Base-by-base conservation (phyloP, 2,329 filamentous ascomycete genomes). In the Davidsoniella virescens region DNA sequence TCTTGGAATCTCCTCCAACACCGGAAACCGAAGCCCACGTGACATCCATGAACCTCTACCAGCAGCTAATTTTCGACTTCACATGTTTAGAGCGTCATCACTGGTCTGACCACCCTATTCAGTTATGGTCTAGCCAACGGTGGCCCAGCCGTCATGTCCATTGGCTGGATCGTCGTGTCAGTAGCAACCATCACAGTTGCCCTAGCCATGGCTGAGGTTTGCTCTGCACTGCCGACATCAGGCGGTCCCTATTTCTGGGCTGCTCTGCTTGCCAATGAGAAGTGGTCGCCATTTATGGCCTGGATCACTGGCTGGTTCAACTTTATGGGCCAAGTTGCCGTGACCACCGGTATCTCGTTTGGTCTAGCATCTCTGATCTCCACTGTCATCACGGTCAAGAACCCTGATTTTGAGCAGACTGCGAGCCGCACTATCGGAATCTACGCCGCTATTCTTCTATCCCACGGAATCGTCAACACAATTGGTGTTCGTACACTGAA, bases 181-280 rank as follows among this genome's bases (percentile, higher is more conserved):
- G 61, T 70, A 55, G 70, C 72, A 57, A 72, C 69, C 16, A 61
- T 69, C 55, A 64, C 66, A 49, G 66, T 71, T 18, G 52, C 52
- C 10, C 61, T 69, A 5, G 67, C 70, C 47, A 76, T 78, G 72
- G 73, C 72, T 16, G 74, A 78, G 58, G 74, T 78, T 56, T 72
- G 75, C 5, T 74, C 70, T 5, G 74, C 75, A 1, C 74, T 77
- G 53, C 75, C 75, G 0, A 76, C 73, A 1, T 69, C 67, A 43
- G 75, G 74, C 38, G 75, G 75, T 1, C 73, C 74, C 1, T 78
- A 79, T 57, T 78, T 76, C 59, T 78, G 75, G 75, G 67, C 73
- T 1, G 73, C 73, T 1, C 67, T 76, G 55, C 65, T 78, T 29
- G 72, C 75, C 2, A 73, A 73, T 1, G 62, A 45, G 14, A 42